These are phyloP conservation scores for Termitomyces sp. DNA, from an alignment of 768 basidiomycete genomes.

Conservation along the genomic window DNA sequence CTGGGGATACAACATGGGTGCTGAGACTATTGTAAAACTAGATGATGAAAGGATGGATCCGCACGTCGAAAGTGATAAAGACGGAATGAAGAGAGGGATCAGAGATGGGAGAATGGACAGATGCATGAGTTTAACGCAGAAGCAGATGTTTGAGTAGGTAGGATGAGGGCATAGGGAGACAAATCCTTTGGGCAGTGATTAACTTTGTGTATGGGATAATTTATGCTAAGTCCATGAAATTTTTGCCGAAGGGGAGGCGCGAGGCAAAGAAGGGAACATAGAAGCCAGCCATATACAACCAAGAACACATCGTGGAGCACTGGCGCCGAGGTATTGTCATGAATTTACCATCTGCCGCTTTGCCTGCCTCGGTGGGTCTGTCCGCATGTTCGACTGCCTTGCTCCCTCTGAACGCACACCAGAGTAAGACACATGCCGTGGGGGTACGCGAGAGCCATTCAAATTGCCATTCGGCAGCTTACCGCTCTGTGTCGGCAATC, in stretches of 20 bases:
- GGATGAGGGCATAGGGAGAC: background rate
- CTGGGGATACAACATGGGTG: background rate
- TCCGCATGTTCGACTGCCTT: conserved; percentile 8
- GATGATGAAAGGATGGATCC: conserved; percentile 1
- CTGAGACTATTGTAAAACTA: background rate
- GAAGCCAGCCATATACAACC: background rate
- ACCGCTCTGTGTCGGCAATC: conserved; percentile 30
- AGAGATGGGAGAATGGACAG: background rate
- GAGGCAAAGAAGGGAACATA: background rate
- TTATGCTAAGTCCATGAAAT: conserved; percentile 6
- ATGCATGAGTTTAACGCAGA: conserved; percentile 1
- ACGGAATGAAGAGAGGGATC: background rate
- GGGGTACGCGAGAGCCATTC: conserved; percentile 3
- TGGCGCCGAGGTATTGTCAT: background rate
- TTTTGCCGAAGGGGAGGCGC: background rate
- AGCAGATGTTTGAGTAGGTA: conserved; percentile 1
- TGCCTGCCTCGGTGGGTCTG: conserved; percentile 7
- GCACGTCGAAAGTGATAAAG: conserved; percentile 7
- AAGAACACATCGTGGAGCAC: background rate
- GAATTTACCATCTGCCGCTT: conserved; percentile 11
- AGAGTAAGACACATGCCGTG: conserved; percentile 9
- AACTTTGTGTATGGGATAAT: background rate
- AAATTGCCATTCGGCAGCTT: conserved; percentile 16
- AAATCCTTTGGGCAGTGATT: background rate
- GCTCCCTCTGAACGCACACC: conserved; percentile 8